Percentiles rank a stretch among this genome's conserved stretches.
Evolutionary conservation across 2,329 filamentous ascomycete genomes (phyloP).

Genomic region (Orbilia blumenaviensis): DNA sequence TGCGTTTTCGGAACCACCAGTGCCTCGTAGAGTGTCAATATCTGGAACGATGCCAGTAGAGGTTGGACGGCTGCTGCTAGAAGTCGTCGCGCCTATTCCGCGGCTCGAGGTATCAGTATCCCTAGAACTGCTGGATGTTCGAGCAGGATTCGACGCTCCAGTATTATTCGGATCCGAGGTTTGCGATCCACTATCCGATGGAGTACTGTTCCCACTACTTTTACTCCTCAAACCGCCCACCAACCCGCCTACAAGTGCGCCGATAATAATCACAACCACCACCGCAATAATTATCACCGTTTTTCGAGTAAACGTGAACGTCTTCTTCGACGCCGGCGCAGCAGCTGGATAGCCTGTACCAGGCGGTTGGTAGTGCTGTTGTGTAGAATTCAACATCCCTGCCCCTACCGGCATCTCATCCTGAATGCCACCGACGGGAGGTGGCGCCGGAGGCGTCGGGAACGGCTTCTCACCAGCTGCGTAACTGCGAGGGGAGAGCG

Average conservation of each 20-base stretch:
- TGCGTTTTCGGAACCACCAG: background rate
- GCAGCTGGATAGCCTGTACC: background rate
- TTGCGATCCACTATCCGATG: background rate
- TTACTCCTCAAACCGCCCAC: conserved; percentile 26
- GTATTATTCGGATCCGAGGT: background rate
- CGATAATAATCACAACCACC: conserved; percentile 14
- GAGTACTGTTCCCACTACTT: background rate
- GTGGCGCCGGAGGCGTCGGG: background rate
- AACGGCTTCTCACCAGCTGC: conserved; percentile 9
- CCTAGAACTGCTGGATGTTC: conserved; percentile 8
- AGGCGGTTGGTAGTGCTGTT: conserved; percentile 17
- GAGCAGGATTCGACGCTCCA: background rate
- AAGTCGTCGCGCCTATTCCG: background rate
- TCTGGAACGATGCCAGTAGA: background rate
- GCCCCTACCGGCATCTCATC: conserved; percentile 21
- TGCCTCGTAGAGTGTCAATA: background rate
- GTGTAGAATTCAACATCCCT: conserved; percentile 31
- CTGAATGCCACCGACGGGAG: conserved; percentile 32
- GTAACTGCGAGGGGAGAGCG: conserved; percentile 22
- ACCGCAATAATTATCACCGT: conserved; percentile 28
- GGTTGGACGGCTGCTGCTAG: background rate
- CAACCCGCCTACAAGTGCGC: conserved; percentile 19
- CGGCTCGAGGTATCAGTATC: background rate
- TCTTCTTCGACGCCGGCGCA: background rate
- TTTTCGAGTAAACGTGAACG: conserved; percentile 26